Evolutionary conservation across 495 filamentous ascomycete genomes (phyloP).

Genomic region (Daldinia childiae): DNA sequence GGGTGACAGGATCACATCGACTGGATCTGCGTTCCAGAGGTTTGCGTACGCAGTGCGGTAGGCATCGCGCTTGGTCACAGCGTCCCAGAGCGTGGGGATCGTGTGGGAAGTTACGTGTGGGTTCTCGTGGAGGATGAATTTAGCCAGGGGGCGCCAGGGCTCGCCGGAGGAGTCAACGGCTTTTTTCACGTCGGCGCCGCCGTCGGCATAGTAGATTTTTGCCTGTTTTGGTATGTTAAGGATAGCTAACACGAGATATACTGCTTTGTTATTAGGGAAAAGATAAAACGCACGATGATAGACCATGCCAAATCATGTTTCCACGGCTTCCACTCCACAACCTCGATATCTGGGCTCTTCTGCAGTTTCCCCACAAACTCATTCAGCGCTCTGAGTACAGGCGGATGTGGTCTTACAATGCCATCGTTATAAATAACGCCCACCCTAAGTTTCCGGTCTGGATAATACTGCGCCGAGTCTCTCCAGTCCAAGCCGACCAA

Average conservation of each 20-base stretch:
- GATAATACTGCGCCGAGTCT: constrained; percentile 43
- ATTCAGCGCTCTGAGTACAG: constrained; percentile 67
- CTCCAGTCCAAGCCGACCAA: constrained; percentile 70
- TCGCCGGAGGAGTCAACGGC: constrained; percentile 65
- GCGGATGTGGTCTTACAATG: constrained; percentile 76
- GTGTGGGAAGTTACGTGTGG: constrained; percentile 53
- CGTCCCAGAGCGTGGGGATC: constrained; percentile 49
- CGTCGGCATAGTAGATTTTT: constrained; percentile 64
- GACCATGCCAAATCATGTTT: constrained; percentile 69
- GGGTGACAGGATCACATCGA: constrained; percentile 78
- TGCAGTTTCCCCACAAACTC: constrained; percentile 65
- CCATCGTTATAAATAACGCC: constrained; percentile 77
- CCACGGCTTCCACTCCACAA: constrained; percentile 74
- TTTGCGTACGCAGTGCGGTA: constrained; percentile 68
- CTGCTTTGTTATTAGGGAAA: background rate
- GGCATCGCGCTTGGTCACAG: constrained; percentile 57
- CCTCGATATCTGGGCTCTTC: constrained; percentile 56
- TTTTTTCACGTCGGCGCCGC: constrained; percentile 60
- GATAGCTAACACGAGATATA: background rate
- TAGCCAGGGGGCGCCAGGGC: constrained; percentile 61
- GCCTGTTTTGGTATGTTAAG: constrained; percentile 8
- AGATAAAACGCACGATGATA: constrained; percentile 55
- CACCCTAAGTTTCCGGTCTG: constrained; percentile 63
- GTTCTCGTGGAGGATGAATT: constrained; percentile 61
- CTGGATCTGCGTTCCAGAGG: constrained; percentile 63